Evolutionary conservation across 495 filamentous ascomycete genomes (phyloP), one percentile per base, ranked within the genome.

Genomic region (Penicillium canescens): DNA sequence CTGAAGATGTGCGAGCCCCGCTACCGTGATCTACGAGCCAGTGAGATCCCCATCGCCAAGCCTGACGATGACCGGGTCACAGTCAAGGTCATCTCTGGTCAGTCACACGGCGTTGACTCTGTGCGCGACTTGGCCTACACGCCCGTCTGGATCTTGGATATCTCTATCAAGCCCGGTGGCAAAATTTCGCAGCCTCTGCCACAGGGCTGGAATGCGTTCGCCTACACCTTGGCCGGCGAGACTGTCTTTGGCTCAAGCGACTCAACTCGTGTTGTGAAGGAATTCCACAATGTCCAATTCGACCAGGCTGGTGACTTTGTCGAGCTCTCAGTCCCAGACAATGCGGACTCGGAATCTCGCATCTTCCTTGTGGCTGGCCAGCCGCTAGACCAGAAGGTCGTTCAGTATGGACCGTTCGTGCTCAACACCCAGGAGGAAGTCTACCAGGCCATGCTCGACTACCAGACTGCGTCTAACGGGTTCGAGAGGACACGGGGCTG

Each of bases 391-490:
- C 93, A 98, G 71, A 86, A 89, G 47, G 87, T 98, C 18, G 89
- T 97, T 23, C 93, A 98, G 80, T 96, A 98, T 67, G 93, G 93
- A 0, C 93, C 93, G 2, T 98, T 98, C 67, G 94, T 98, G 12
- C 63, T 96, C 54, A 96, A 78, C 34, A 82, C 80, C 10, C 78
- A 91, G 62, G 91, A 96, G 60, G 84, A 94, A 66, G 91, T 98
- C 36, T 88, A 91, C 57, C 84, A 97, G 75, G 91, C 94, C 3
- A 86, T 98, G 81, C 72, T 85, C 45, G 93, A 98, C 72, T 98
- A 87, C 62, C 89, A 91, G 75, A 86, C 78, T 42, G 78, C 85
- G 52, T 81, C 83, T 21, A 97, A 97, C 71, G 93, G 93, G 13
- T 98, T 98, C 66, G 93, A 98, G 77, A 78, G 87, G 52, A 88